Evolutionary conservation across 257 asterid genomes (phyloP), one percentile per base, ranked within the genome.

Genomic region (Salvia hispanica): DNA sequence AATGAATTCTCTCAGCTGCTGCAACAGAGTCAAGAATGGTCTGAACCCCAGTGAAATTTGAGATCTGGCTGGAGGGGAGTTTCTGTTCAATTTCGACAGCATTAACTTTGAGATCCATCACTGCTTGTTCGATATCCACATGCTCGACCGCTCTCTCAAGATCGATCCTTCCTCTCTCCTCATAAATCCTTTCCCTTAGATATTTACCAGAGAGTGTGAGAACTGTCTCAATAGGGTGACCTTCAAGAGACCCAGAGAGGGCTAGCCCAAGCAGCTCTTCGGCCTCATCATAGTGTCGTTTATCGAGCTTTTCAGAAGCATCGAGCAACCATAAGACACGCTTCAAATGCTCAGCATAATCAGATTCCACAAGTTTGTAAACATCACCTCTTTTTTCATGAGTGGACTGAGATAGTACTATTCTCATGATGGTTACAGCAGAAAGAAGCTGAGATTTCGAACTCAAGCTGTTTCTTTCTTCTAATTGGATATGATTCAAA

Each of bases 211-310:
- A 73, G 9, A 44, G 79, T 5, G 62, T 40, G 34, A 75, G 48
- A 0, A 76, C 56, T 55, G 81, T 80, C 36, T 80, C 71, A 8
- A 80, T 60, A n/a, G 80, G 77, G 54, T 42, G 77, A 5, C 75
- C 78, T 8, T 39, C 42, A 36, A 4, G 58, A 25, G 77, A 74
- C 57, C 78, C 76, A 5, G 66, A 42, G 10, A 5, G 57, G 28
- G 54, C 37, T 47, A 74, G 25, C 12, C 3, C 18, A 25, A 78
- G 76, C 69, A 66, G 28, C 13, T 75, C 66, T 51, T 59, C 74
- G 10, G 86, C 91, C 39, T 60, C 50, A 44, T 71, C 79, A 54
- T 69, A 76, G 14, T 74, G 61, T 62, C 57, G 61, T 6, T 42
- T 46, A 25, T 77, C 64, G 13, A 82, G 68, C 42, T 55, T 69